Conservation (phyloP, 345 rosid species). For the Mercurialis annua region DNA sequence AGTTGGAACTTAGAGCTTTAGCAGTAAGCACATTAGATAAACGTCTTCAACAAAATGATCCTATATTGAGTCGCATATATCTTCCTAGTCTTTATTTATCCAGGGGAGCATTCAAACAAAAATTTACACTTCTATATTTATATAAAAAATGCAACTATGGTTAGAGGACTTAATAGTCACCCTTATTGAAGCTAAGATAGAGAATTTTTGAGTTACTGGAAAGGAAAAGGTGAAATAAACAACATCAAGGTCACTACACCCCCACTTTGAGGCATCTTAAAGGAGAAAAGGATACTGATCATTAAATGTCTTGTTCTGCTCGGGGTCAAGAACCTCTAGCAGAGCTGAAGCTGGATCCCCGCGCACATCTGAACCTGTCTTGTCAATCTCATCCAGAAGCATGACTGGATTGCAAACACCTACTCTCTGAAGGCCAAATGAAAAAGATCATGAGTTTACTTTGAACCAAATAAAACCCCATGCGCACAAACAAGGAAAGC, state of each 20-base stretch:
- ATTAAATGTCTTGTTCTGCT: constrained; percentile 85
- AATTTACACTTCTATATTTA: neutral
- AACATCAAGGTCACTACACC: neutral
- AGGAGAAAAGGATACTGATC: constrained; percentile 86
- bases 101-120: constrained; percentile 5
- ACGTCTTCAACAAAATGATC: neutral
- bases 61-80: neutral
- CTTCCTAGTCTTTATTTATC: neutral
- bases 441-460: constrained; percentile 11
- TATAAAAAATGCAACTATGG: neutral
- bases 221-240: neutral
- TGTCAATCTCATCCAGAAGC: constrained; percentile 97
- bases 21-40: neutral
- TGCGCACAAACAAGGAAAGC: neutral
- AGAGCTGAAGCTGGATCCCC: constrained; percentile 99
- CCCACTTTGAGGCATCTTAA: constrained; percentile 12
- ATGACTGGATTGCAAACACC: constrained; percentile 98
- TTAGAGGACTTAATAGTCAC: neutral
- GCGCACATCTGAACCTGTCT: constrained; percentile 94
- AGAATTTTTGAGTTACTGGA: neutral
- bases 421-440: constrained; percentile 60
- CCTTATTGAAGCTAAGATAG: neutral
- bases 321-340: constrained; percentile 98
- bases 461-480: neutral
- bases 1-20: neutral